These are phyloP conservation scores for Drechslerella stenobrocha DNA, from an alignment of 2,329 filamentous ascomycete species.

Conservation along the genomic window DNA sequence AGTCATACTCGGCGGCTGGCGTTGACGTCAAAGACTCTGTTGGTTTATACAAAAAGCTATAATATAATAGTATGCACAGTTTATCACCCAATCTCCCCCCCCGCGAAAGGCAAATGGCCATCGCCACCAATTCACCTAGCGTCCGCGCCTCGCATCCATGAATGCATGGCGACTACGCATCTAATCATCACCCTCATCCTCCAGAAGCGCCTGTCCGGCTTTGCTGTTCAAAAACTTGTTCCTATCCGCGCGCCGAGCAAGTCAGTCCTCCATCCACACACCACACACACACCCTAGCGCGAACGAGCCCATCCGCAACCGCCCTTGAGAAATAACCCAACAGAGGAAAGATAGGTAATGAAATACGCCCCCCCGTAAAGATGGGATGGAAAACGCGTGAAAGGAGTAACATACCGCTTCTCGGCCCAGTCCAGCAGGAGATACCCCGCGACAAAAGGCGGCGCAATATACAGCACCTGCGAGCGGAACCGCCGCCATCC, in stretches of 20 bases:
- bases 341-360: too few species aligned
- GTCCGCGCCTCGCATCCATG: too few species aligned
- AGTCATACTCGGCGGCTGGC: too few species aligned
- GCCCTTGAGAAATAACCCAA: too few species aligned
- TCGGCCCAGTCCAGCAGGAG: slow-evolving; percentile 85
- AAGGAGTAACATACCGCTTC: slow-evolving; percentile 66
- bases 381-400: background rate
- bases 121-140: too few species aligned
- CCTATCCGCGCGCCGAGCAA: slow-evolving; percentile 1
- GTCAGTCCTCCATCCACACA: background rate
- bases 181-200: slow-evolving; percentile 14
- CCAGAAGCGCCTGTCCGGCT: slow-evolving; percentile 22
- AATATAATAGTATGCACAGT: too few species aligned
- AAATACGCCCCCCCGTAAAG: too few species aligned
- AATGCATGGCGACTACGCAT: background rate
- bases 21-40: too few species aligned
- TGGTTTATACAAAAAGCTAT: too few species aligned
- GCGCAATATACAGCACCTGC: slow-evolving; percentile 86
- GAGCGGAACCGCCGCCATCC: slow-evolving; percentile 79
- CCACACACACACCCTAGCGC: background rate
- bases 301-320: too few species aligned
- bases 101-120: too few species aligned
- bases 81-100: too few species aligned
- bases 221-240: slow-evolving; percentile 45
- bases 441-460: slow-evolving; percentile 78